These are phyloP conservation scores for Rhizopus delemar DNA, from an alignment of 371 early-diverging fungal species.

Conservation along the genomic window DNA sequence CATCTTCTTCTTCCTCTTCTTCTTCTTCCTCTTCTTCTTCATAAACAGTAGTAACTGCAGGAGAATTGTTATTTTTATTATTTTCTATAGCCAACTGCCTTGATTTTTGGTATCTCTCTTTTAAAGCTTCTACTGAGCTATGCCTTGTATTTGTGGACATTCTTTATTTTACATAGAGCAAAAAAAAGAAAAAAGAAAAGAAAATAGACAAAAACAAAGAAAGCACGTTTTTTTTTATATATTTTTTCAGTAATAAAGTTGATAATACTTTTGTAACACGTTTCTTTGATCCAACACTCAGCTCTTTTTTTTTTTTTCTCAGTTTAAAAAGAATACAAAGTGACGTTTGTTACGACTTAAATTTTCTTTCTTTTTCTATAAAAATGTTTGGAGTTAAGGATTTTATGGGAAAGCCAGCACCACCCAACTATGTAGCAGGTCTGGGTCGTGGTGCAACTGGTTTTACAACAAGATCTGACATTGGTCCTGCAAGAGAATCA, in stretches of 20 bases:
- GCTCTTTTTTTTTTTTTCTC: too few relatives aligned
- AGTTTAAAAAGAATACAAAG: not conserved
- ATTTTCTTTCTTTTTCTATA: not conserved
- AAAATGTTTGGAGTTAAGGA: conserved; percentile 79
- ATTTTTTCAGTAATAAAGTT: not conserved
- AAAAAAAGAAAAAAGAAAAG: conserved; percentile 2
- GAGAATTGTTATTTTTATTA: conserved; percentile 6
- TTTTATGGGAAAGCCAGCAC: conserved; percentile 84
- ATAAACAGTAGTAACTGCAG: conserved; percentile 30
- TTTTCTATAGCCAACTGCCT: conserved; percentile 4
- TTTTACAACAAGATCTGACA: conserved; percentile 97
- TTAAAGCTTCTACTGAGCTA: conserved; percentile 19
- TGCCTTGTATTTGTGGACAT: conserved; percentile 20
- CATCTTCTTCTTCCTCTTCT: conserved; percentile 38
- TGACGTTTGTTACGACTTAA: not conserved
- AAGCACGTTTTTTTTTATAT: conserved; percentile 6
- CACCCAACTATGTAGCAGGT: conserved; percentile 94
- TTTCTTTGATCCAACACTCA: not conserved
- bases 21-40: conserved; percentile 36
- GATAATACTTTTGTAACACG: not conserved
- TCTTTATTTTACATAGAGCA: not conserved
- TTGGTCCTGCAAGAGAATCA: conserved; percentile 93
- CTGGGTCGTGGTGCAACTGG: conserved; percentile 95
- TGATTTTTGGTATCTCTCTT: conserved; percentile 25
- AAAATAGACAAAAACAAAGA: not conserved